phyloP scores from a whole-genome alignment of 345 rosid genomes.

The Eucalyptus dawsonii region DNA sequence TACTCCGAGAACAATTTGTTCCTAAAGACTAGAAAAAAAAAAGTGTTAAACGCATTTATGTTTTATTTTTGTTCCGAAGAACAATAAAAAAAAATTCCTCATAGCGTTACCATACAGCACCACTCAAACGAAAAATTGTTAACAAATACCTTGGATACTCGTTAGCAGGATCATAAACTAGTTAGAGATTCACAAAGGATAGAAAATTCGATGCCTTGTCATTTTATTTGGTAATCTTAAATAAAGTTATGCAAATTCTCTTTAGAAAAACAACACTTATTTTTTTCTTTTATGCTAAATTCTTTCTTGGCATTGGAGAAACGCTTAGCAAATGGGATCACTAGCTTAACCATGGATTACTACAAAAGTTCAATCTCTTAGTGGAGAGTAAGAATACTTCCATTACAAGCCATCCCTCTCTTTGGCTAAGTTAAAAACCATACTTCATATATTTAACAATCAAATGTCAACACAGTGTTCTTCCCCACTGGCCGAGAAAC shows the following conservation, averaged over 20 bases:
- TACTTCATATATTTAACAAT: background rate
- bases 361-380: background rate
- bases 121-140: background rate
- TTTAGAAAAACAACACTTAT: background rate
- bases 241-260: background rate
- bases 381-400: background rate
- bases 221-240: background rate
- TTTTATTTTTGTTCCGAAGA: too few species aligned
- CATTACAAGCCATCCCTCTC: background rate
- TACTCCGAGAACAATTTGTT: too few species aligned
- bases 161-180: background rate
- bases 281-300: background rate
- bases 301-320: background rate
- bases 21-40: too few species aligned
- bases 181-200: background rate
- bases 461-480: background rate
- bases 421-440: background rate
- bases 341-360: background rate
- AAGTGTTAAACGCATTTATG: too few species aligned
- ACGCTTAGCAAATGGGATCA: background rate
- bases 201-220: background rate
- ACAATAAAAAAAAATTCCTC: too few species aligned
- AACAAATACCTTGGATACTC: background rate
- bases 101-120: background rate
- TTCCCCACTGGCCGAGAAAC: background rate